Percentiles rank a stretch among this genome's conserved stretches.
Evolutionary conservation across 148 eudicot genomes (phyloP).

Genomic region (Rhododendron ferrugineum): DNA sequence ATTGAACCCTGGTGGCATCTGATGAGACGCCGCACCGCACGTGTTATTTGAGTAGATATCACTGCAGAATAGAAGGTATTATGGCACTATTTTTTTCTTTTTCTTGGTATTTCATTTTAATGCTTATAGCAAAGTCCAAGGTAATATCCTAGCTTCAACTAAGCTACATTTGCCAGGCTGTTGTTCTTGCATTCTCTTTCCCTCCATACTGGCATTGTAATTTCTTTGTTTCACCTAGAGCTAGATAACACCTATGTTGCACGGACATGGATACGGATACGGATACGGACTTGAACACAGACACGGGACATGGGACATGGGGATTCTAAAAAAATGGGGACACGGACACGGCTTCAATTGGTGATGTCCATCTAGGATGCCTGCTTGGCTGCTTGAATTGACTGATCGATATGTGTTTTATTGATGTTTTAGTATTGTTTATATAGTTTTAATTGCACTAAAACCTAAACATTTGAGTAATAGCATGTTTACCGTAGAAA

Average conservation of each 20-base stretch:
- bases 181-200: neutral
- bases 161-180: neutral
- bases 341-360: neutral
- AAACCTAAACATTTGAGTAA: too few species aligned
- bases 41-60: neutral
- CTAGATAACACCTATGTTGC: too few species aligned
- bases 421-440: neutral
- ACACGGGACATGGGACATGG: too few species aligned
- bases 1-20: conserved; percentile 2
- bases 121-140: neutral
- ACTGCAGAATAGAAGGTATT: conserved; percentile 6
- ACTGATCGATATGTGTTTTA: neutral
- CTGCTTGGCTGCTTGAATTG: neutral
- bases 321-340: neutral
- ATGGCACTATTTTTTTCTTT: neutral
- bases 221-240: neutral
- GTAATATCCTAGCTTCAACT: neutral
- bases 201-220: neutral
- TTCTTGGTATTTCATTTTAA: neutral
- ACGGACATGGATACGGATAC: too few species aligned
- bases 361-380: neutral
- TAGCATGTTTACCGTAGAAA: too few species aligned
- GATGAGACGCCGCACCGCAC: neutral
- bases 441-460: too few species aligned
- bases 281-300: neutral